Conservation (phyloP, 2,329 filamentous ascomycete species). For the Keithomyces neogunnii region DNA sequence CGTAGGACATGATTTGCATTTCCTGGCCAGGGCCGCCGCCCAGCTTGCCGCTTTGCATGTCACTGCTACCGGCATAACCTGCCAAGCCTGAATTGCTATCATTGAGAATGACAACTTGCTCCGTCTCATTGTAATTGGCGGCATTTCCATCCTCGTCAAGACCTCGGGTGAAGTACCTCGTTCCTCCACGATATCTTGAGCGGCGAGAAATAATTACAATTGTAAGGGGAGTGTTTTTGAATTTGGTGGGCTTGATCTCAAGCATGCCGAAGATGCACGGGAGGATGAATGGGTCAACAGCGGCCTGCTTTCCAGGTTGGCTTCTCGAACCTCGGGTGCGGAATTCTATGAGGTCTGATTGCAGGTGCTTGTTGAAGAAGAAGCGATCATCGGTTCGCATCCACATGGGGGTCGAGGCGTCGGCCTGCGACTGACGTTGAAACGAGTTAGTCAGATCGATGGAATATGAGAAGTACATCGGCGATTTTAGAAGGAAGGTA, state of each 20-base stretch:
- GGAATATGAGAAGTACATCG: constrained; percentile 98
- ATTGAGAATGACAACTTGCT: constrained; percentile 85
- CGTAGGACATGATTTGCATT: constrained; percentile 84
- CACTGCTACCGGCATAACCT: constrained; percentile 69
- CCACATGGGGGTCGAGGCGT: constrained; percentile 72
- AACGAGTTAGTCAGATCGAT: constrained; percentile 95
- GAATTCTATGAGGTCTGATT: constrained; percentile 86
- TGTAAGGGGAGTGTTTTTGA: constrained; percentile 79
- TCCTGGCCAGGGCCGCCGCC: constrained; percentile 56
- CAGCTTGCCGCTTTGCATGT: constrained; percentile 66
- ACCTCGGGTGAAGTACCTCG: constrained; percentile 89
- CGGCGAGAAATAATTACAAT: constrained; percentile 82
- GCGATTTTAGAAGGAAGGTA: constrained; percentile 69
- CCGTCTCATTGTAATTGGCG: constrained; percentile 99
- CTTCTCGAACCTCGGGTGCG: constrained; percentile 55
- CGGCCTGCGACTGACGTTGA: constrained; percentile 78
- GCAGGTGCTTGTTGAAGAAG: constrained; percentile 96
- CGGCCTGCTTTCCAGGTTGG: constrained; percentile 62
- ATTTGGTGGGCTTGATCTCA: constrained; percentile 75
- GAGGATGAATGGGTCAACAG: constrained; percentile 82
- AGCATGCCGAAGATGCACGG: constrained; percentile 96
- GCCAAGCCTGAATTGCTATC: constrained; percentile 66
- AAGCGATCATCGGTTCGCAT: constrained; percentile 91
- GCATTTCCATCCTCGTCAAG: constrained; percentile 90
- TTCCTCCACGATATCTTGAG: constrained; percentile 81